Evolutionary conservation across 495 filamentous ascomycete species (phyloP).

Genomic region (Aspergillus mulundensis): DNA sequence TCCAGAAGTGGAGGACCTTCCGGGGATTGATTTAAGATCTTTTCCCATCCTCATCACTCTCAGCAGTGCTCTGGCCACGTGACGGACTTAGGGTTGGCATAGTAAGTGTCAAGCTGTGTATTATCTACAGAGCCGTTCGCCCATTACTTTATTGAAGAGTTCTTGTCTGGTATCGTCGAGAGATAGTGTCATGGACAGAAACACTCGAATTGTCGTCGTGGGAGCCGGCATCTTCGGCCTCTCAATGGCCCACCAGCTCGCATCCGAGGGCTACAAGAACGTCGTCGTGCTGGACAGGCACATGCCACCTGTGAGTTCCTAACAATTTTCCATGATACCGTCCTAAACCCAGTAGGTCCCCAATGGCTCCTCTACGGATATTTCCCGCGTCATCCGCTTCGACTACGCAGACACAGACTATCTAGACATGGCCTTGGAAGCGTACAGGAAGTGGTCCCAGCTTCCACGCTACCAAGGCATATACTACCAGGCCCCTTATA

Average conservation of each 20-base stretch:
- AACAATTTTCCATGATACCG: too few species aligned
- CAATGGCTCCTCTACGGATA: conserved; percentile 12
- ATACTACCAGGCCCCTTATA: background rate
- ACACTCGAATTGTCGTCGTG: background rate
- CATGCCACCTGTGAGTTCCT: conserved; percentile 6
- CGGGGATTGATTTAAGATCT: too few species aligned
- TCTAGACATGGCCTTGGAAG: conserved; percentile 4
- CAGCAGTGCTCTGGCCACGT: too few species aligned
- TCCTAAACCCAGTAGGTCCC: background rate
- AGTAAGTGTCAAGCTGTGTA: too few species aligned
- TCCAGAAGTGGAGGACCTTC: too few species aligned
- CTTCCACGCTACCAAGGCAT: background rate
- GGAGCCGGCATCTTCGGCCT: conserved; percentile 14
- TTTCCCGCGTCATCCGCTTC: conserved; percentile 13
- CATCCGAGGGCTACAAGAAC: conserved; percentile 9
- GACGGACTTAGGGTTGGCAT: too few species aligned
- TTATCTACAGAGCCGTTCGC: too few species aligned
- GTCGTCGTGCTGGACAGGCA: conserved; percentile 10
- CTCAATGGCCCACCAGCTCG: conserved; percentile 11
- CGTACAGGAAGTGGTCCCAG: background rate
- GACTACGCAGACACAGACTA: conserved; percentile 15
- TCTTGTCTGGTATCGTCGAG: too few species aligned
- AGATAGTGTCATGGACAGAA: too few species aligned
- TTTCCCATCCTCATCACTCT: too few species aligned
- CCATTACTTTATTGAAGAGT: too few species aligned